A percentile compares a stretch with the other conserved stretches of the same genome.
Evolutionary conservation across 73 alveolate genomes (phyloP).

Genomic region (Symbiodinium pilosum): DNA sequence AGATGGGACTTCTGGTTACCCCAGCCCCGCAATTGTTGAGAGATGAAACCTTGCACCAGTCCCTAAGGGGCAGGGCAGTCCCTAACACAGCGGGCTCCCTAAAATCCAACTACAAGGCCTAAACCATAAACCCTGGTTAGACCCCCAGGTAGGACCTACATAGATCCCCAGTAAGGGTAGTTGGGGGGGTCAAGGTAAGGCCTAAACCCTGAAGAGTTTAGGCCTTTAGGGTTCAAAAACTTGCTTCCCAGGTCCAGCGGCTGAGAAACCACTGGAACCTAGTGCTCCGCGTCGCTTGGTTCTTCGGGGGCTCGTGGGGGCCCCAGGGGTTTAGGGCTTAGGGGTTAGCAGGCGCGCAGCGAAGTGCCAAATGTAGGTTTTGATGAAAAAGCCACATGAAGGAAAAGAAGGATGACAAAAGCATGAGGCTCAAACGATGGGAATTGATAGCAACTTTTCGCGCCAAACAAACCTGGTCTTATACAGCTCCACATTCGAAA

Average conservation of each 20-base stretch:
- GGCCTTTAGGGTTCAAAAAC: no score
- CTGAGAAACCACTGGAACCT: neutral
- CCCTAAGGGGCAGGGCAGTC: no score
- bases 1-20: no score
- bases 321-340: neutral
- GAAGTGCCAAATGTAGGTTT: no score
- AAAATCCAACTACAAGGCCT: neutral
- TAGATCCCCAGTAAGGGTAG: neutral
- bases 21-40: no score
- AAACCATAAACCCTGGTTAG: neutral
- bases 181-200: neutral
- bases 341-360: neutral
- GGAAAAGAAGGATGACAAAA: no score
- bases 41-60: no score
- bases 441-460: no score
- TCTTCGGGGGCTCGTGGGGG: neutral
- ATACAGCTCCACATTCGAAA: neutral
- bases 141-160: neutral
- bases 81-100: no score
- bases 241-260: conserved; percentile 2
- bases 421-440: no score
- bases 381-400: no score
- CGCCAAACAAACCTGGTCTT: neutral
- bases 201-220: neutral
- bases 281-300: neutral